Percentiles rank a stretch among this genome's conserved stretches.
These are phyloP conservation scores for Curvularia sp. DNA, from an alignment of 2,329 filamentous ascomycete genomes.

Conservation along the genomic window DNA sequence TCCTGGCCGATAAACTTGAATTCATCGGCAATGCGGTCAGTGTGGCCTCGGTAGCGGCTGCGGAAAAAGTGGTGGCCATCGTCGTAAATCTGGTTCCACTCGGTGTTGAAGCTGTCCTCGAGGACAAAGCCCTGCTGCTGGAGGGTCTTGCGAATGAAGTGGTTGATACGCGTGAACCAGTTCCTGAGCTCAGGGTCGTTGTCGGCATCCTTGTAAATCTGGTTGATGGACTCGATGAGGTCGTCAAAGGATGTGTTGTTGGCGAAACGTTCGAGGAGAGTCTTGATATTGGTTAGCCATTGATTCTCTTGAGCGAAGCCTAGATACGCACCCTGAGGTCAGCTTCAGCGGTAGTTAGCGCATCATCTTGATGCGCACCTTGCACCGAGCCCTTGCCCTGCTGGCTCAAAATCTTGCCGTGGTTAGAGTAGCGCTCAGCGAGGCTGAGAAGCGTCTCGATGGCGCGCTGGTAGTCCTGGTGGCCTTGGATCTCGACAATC, in stretches of 20 bases:
- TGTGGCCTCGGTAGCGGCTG: conserved; percentile 85
- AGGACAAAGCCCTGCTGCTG: conserved; percentile 92
- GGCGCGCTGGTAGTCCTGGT: conserved; percentile 91
- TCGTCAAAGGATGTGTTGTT: conserved; percentile 91
- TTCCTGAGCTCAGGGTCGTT: conserved; percentile 82
- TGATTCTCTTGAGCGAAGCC: conserved; percentile 51
- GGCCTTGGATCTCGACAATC: conserved; percentile 94
- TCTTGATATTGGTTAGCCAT: conserved; percentile 66
- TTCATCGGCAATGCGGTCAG: conserved; percentile 86
- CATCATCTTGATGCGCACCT: conserved; percentile 70
- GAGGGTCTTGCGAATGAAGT: conserved; percentile 81
- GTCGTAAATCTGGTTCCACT: conserved; percentile 88
- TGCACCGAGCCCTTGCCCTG: conserved; percentile 73
- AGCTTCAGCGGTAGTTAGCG: conserved; percentile 74
- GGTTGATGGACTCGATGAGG: conserved; percentile 82
- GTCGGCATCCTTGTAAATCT: conserved; percentile 87
- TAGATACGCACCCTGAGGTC: conserved; percentile 72
- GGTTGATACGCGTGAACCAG: conserved; percentile 85
- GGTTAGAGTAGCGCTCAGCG: conserved; percentile 82
- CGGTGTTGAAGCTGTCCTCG: conserved; percentile 76
- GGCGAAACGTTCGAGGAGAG: conserved; percentile 91
- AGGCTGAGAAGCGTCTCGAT: conserved; percentile 84
- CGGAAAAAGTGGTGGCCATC: conserved; percentile 85
- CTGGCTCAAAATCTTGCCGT: conserved; percentile 70
- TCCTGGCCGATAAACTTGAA: conserved; percentile 87